Percentiles rank a stretch among this genome's conserved stretches.
Conservation (phyloP, 192 early-diverging fungal genomes). For the Mortierella hygrophila region DNA sequence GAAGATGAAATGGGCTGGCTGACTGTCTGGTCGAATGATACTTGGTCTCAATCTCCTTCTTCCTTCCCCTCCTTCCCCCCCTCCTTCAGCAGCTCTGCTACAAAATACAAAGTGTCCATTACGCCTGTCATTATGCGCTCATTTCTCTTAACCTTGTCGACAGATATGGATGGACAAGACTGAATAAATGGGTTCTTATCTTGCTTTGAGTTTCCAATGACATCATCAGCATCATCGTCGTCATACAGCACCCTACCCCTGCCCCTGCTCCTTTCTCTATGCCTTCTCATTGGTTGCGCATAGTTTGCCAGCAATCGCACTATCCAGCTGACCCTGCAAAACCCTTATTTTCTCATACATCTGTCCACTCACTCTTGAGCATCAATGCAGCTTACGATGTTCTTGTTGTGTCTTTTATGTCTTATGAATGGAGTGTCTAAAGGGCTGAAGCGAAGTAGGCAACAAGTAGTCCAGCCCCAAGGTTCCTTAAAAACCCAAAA, state of each 20-base stretch:
- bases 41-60: too few species aligned
- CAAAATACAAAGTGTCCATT: neutral
- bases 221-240: neutral
- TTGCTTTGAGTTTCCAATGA: neutral
- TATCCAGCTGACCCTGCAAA: too few species aligned
- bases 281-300: neutral
- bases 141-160: neutral
- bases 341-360: too few species aligned
- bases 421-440: neutral
- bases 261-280: neutral
- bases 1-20: neutral
- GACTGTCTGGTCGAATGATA: too few species aligned
- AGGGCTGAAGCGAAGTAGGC: neutral
- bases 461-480: neutral
- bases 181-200: neutral
- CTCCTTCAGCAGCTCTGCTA: neutral
- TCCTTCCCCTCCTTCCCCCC: neutral
- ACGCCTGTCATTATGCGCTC: neutral
- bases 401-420: neutral
- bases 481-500: neutral
- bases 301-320: too few species aligned
- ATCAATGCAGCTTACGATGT: too few species aligned
- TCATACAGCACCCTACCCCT: neutral
- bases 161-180: too few species aligned
- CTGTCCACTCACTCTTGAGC: too few species aligned